These are phyloP conservation scores for Ganoderma leucocontextum DNA, from an alignment of 1,284 basidiomycete genomes.

Conservation along the genomic window DNA sequence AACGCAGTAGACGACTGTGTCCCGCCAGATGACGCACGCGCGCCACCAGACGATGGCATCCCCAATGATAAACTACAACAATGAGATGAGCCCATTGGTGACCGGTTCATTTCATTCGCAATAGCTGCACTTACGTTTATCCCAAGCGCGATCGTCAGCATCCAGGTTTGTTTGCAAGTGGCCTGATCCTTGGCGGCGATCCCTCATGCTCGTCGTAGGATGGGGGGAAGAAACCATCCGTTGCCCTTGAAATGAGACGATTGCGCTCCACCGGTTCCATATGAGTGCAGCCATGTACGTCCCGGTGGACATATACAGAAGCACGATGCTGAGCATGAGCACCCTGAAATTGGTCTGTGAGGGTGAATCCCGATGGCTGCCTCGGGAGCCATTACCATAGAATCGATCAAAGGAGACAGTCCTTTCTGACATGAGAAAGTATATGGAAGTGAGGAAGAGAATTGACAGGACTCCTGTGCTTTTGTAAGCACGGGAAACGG, in stretches of 20 bases:
- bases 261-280: background rate
- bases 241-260: background rate
- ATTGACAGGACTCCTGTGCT: too few relatives aligned
- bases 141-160: background rate
- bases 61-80: background rate
- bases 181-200: too few relatives aligned
- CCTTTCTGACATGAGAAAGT: too few relatives aligned
- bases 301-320: background rate
- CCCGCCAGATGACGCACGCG: background rate
- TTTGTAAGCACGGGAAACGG: too few relatives aligned
- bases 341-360: background rate
- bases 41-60: constrained; percentile 11
- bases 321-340: background rate
- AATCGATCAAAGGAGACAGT: too few relatives aligned
- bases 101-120: background rate
- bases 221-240: background rate
- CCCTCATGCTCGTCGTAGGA: background rate
- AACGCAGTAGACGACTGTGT: background rate
- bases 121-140: background rate
- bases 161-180: background rate
- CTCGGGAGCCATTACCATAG: too few relatives aligned
- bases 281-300: background rate
- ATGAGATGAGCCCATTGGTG: too few relatives aligned
- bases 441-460: too few relatives aligned
- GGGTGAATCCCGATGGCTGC: too few relatives aligned